phyloP scores from a whole-genome alignment of 192 early-diverging fungal species.

The Linnemannia schmuckeri region DNA sequence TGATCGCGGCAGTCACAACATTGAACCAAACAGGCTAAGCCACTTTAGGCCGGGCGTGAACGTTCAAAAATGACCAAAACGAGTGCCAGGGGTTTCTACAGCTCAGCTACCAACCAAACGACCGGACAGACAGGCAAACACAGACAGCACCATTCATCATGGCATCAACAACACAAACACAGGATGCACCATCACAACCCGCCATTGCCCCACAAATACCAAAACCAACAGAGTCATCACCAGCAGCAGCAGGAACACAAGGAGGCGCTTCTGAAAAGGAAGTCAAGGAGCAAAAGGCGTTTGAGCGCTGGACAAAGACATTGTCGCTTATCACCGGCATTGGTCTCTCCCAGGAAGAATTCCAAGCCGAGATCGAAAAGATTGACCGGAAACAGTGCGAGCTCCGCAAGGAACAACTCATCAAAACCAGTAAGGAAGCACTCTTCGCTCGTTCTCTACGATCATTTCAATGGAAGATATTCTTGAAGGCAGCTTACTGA shows the following conservation, averaged over 20 bases:
- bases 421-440: conserved; percentile 70
- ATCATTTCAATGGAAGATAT: background rate
- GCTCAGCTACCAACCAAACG: background rate
- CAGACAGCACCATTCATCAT: background rate
- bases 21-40: background rate
- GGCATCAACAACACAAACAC: background rate
- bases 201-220: background rate
- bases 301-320: conserved; percentile 73
- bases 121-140: background rate
- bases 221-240: background rate
- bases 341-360: conserved; percentile 68
- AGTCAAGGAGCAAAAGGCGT: conserved; percentile 67
- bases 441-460: background rate
- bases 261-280: conserved; percentile 21
- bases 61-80: background rate
- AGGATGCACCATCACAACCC: conserved; percentile 4
- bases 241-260: background rate
- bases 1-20: background rate
- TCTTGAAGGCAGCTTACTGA: background rate
- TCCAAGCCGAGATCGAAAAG: conserved; percentile 63
- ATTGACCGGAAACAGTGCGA: conserved; percentile 78
- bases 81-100: too few relatives aligned
- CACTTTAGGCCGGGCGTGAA: background rate
- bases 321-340: conserved; percentile 71
- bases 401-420: conserved; percentile 79